These are phyloP conservation scores for Ampelocalamus luodianensis DNA, from an alignment of 176 grass and related monocot species.

Conservation along the genomic window DNA sequence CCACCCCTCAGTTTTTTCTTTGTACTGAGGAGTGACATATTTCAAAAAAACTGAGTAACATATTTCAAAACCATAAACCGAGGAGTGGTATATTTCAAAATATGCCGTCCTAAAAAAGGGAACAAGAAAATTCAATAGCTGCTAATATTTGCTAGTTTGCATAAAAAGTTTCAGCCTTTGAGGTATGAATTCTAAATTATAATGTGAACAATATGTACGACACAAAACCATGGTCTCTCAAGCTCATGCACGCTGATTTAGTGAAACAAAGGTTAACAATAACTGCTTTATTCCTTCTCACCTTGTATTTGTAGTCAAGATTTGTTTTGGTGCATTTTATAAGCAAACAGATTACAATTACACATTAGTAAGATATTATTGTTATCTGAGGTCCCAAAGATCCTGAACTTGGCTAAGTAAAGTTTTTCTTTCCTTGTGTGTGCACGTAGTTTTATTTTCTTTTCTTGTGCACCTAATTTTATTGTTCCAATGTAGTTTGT, in stretches of 20 bases:
- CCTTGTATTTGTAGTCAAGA: not conserved
- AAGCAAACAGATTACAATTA: not conserved
- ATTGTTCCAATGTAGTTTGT: not conserved
- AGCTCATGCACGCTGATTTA: not conserved
- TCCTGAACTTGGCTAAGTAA: not conserved
- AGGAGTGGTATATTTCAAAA: too few relatives aligned
- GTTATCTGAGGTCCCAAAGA: not conserved
- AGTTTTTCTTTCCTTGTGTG: not conserved
- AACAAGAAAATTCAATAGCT: not conserved
- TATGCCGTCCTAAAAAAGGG: not conserved
- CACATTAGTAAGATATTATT: conserved; percentile 12
- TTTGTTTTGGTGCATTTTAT: not conserved
- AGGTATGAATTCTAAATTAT: not conserved
- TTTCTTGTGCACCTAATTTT: not conserved
- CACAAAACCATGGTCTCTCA: not conserved
- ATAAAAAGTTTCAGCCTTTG: not conserved
- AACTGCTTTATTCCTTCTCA: conserved; percentile 2
- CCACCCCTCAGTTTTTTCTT: too few relatives aligned
- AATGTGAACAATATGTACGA: not conserved
- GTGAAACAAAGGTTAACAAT: not conserved
- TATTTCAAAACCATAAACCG: too few relatives aligned
- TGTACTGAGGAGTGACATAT: too few relatives aligned
- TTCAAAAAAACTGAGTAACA: too few relatives aligned
- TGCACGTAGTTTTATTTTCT: not conserved
- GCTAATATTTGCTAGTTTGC: conserved; percentile 10